Evolutionary conservation across 495 filamentous ascomycete genomes (phyloP).

Genomic region (Staphylotrichum tortipilum): DNA sequence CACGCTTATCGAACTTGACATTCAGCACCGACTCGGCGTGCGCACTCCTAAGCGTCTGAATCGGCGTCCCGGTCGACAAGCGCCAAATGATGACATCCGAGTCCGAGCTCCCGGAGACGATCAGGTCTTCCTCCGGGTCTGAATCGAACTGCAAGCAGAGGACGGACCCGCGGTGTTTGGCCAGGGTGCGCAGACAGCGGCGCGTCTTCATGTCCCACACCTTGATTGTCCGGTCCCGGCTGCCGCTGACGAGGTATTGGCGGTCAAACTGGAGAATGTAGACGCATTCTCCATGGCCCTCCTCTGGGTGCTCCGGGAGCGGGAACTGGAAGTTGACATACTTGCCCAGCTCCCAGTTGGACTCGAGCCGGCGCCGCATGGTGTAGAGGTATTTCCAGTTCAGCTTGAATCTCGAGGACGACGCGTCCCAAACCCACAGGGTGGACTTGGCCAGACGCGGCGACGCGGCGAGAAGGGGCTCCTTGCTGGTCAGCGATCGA

Average conservation of each 20-base stretch:
- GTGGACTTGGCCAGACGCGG: constrained; percentile 26
- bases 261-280: constrained; percentile 86
- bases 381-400: constrained; percentile 87
- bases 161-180: constrained; percentile 76
- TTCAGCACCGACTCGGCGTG: constrained; percentile 93
- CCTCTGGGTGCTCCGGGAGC: constrained; percentile 67
- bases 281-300: constrained; percentile 86
- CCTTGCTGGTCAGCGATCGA: background rate
- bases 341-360: constrained; percentile 79
- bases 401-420: constrained; percentile 44
- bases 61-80: constrained; percentile 77
- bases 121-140: constrained; percentile 77
- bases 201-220: constrained; percentile 85
- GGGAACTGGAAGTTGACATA: constrained; percentile 85
- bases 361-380: constrained; percentile 73
- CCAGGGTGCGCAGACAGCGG: constrained; percentile 64
- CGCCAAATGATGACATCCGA: constrained; percentile 81
- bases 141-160: constrained; percentile 95
- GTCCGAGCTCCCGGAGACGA: constrained; percentile 91
- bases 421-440: constrained; percentile 36
- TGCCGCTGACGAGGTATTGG: constrained; percentile 86
- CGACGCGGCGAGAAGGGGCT: constrained; percentile 7
- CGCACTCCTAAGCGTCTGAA: constrained; percentile 64
- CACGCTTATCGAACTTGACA: constrained; percentile 81
- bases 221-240: constrained; percentile 76